Evolutionary conservation across 2,329 filamentous ascomycete genomes (phyloP), one percentile per base, ranked within the genome.

Genomic region (Myriosclerotinia curreyana): DNA sequence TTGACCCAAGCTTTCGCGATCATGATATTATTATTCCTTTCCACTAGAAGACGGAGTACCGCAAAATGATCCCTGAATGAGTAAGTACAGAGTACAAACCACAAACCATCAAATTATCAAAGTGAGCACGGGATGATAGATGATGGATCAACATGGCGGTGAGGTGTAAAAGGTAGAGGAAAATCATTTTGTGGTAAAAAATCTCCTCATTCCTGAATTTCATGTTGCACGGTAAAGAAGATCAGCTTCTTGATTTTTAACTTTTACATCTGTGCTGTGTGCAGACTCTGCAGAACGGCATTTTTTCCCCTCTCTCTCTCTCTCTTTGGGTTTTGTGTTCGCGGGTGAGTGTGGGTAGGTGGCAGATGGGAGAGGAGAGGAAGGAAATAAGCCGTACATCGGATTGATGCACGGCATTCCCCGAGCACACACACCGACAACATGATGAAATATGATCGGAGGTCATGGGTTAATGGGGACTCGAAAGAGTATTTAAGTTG

Each of bases 101-200:
- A 56, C 54, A 46, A 56, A 34, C 40, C 28, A 46, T 17, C 17
- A 46, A 31, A 44, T 20, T 12, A 28, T 15, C 53, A 44, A 46
- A 44, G 40, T 44, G 40, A 55, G 53, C 38, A 46, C 38, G 9
- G 53, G 53, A 56, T n/a, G n/a, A n/a, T n/a, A n/a, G n/a, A n/a
- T n/a, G n/a, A n/a, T n/a, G n/a, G n/a, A n/a, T n/a, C n/a, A 31
- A 56, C 53, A 31, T 56, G 38, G 54, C 54, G 54, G 54, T 56
- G 54, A 56, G 54, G 11, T 36, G 17, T 9, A 4, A 25, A n/a
- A 49, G 38, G 15, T 8, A 9, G 25, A 49, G 46, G n/a, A 14
- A 48, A 49, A 25, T 3, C n/a, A 25, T 15, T 49, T 42, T 9
- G 36, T 46, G 46, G 46, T 49, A 14, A 49, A 49, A 49, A 5